Conservation (phyloP, 768 basidiomycete species). For the Dacryopinax primogenitus region DNA sequence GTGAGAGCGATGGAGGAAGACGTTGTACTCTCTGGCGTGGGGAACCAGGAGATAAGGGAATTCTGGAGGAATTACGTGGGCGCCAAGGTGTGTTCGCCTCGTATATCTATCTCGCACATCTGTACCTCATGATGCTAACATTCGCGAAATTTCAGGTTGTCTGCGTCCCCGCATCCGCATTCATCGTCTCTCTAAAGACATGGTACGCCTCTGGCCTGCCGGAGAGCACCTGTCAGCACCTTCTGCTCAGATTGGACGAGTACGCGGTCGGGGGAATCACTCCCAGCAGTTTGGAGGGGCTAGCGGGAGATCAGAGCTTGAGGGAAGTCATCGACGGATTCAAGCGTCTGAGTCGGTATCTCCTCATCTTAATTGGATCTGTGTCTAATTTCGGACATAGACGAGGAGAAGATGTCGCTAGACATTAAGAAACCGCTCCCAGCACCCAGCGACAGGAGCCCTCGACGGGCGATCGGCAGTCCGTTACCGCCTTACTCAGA, state of each 20-base stretch:
- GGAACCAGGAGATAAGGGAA: background rate
- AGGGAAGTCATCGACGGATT: background rate
- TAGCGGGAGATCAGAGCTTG: background rate
- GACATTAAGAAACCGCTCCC: background rate
- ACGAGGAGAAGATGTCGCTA: background rate
- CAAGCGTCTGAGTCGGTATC: background rate
- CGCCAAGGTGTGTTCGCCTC: background rate
- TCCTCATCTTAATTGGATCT: background rate
- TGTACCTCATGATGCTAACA: background rate
- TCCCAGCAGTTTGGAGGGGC: background rate
- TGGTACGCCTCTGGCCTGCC: background rate
- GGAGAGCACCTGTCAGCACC: background rate
- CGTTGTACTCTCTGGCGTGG: background rate
- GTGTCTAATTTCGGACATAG: background rate
- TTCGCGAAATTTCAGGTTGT: background rate
- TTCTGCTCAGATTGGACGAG: background rate
- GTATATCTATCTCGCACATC: background rate
- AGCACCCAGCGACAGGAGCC: background rate
- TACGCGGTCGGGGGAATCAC: background rate
- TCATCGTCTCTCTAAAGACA: background rate
- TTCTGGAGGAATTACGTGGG: slow-evolving; percentile 7
- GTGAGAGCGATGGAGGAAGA: background rate
- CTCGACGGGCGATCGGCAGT: background rate
- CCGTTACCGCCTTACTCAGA: background rate
- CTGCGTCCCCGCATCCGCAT: background rate